These are phyloP conservation scores for Gossypium aridum DNA, from an alignment of 441 rosid genomes.

Conservation along the genomic window DNA sequence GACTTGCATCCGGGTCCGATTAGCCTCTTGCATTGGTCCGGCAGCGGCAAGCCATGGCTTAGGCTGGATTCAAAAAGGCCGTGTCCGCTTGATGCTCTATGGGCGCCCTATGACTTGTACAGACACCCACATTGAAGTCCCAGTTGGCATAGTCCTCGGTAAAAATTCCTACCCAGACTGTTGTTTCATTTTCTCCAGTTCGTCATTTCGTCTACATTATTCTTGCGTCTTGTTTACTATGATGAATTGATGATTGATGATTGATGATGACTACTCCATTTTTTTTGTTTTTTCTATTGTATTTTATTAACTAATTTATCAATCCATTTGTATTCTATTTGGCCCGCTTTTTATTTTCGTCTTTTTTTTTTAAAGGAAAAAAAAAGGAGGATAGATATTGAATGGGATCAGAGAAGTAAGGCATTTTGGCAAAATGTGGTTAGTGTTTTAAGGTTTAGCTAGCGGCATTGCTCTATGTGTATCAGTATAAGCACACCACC, in stretches of 20 bases:
- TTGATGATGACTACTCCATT: neutral
- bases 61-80: constrained; percentile 50
- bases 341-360: constrained; percentile 19
- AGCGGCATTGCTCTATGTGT: too few species aligned
- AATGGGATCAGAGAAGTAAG: too few species aligned
- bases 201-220: neutral
- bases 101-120: constrained; percentile 67
- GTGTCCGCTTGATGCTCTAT: constrained; percentile 55
- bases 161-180: constrained; percentile 26
- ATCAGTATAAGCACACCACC: too few species aligned
- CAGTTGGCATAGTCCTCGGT: constrained; percentile 25
- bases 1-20: constrained; percentile 70
- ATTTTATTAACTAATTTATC: constrained; percentile 17
- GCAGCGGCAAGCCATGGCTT: constrained; percentile 74
- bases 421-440: too few species aligned
- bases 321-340: constrained; percentile 27
- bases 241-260: neutral
- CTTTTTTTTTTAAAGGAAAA: neutral
- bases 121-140: constrained; percentile 35
- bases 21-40: constrained; percentile 76
- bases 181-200: neutral
- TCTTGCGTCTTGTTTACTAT: neutral
- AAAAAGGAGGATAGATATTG: neutral
- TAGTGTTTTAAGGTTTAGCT: too few species aligned
- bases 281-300: neutral